A percentile compares a stretch with the other conserved stretches of the same genome.
Conservation (phyloP, 805 yeast genomes). For the Starmerella scarabaei region DNA sequence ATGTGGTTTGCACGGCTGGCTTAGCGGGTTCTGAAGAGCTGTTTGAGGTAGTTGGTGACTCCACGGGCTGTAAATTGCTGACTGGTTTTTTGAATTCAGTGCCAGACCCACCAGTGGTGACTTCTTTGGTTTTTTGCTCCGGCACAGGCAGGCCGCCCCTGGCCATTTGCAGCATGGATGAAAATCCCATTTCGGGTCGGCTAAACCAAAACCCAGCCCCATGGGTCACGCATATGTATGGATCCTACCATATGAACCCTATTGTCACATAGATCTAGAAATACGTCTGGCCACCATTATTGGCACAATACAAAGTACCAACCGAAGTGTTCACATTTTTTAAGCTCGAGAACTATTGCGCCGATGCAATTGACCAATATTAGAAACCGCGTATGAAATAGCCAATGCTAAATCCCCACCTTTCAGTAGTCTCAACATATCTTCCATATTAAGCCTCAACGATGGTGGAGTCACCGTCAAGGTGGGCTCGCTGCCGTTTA, state of each 20-base stretch:
- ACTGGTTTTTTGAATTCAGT: no score
- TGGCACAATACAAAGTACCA: no score
- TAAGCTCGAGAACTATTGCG: constrained; percentile 9
- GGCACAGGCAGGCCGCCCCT: constrained; percentile 12
- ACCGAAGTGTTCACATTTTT: no score
- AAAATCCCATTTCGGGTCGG: constrained; percentile 20
- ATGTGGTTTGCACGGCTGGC: neutral
- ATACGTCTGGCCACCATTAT: no score
- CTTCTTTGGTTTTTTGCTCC: neutral
- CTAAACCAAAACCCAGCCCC: no score
- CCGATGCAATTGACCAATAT: constrained; percentile 14
- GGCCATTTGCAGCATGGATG: constrained; percentile 21
- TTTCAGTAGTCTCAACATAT: constrained; percentile 9
- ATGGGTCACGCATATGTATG: no score
- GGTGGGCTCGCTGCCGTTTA: neutral
- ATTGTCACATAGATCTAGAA: no score
- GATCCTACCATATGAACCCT: neutral
- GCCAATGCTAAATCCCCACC: constrained; percentile 17
- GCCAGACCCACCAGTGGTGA: no score
- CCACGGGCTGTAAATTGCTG: no score
- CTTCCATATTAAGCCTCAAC: constrained; percentile 11
- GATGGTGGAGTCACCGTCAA: constrained; percentile 8
- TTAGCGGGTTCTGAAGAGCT: no score
- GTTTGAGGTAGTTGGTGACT: no score
- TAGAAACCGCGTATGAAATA: constrained; percentile 15